Percentiles rank a stretch among this genome's conserved stretches.
Conservation (phyloP, 352 stramenopile genomes). For the Pythium insidiosum region DNA sequence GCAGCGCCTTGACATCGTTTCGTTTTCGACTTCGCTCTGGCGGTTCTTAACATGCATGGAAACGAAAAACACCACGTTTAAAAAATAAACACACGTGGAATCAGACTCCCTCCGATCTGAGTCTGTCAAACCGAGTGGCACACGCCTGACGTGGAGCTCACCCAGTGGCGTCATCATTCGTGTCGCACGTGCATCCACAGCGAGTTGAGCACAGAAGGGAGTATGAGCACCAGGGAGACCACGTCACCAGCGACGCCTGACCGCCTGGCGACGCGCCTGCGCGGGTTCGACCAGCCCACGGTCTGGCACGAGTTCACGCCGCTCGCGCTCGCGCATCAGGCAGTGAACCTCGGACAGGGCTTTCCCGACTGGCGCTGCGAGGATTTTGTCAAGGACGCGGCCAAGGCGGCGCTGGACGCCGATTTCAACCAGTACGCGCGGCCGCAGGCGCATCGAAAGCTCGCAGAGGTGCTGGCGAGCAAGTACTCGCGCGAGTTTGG, state of each 20-base stretch:
- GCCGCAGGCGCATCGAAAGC: conserved; percentile 81
- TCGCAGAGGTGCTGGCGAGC: conserved; percentile 78
- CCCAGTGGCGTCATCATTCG: too few relatives aligned
- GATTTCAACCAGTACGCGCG: conserved; percentile 94
- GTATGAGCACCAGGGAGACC: too few relatives aligned
- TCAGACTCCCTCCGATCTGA: too few relatives aligned
- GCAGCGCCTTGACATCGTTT: neutral
- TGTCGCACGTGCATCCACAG: too few relatives aligned
- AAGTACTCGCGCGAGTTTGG: conserved; percentile 87
- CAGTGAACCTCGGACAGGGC: conserved; percentile 91
- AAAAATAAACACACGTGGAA: too few relatives aligned
- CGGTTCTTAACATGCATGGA: neutral
- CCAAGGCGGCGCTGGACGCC: conserved; percentile 88
- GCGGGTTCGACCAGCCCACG: conserved; percentile 70
- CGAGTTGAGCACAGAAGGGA: too few relatives aligned
- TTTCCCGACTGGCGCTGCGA: conserved; percentile 93
- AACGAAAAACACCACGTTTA: too few relatives aligned
- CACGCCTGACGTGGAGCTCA: too few relatives aligned
- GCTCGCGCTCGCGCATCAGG: conserved; percentile 76
- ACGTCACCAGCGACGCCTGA: conserved; percentile 50
- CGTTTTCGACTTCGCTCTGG: neutral
- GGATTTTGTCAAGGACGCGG: conserved; percentile 91
- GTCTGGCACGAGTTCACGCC: conserved; percentile 88
- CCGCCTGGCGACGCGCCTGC: conserved; percentile 44
- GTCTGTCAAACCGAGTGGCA: too few relatives aligned